Evolutionary conservation across 2,329 filamentous ascomycete species (phyloP), one percentile per base, ranked within the genome.

Genomic region (Aspergillus versicolor): DNA sequence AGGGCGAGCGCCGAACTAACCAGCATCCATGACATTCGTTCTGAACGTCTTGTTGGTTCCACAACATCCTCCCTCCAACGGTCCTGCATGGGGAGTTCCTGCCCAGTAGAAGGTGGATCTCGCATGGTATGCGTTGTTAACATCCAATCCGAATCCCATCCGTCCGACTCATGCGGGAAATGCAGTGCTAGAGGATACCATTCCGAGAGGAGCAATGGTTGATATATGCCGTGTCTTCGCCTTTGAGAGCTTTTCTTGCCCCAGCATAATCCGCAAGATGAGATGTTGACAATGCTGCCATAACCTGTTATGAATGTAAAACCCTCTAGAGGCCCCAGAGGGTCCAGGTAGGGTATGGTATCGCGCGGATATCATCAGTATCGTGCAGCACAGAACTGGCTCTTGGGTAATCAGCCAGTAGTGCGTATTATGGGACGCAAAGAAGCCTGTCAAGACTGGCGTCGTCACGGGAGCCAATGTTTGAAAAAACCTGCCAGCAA

Each of bases 21-120:
- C 30, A 83, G 62, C 77, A 83, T 84, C 81, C 82, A 84, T 1
- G 81, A 83, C 81, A 84, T 84, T 1, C 79, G 75, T 62, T 83
- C 81, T 0, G 79, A 82, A 41, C 79, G 73, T 56, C 77, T 79
- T 1, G 80, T 78, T 1, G 80, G 80, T 40, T 81, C 76, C 17
- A 82, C 77, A 0, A 83, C 80, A 61, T 82, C 81, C 51, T 81
- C 75, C 2, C 77, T 72, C 79, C 81, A 82, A 43, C 75, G 66
- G 55, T 72, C 75, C 2, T 74, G 65, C 15, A 69, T 68, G 2
- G 70, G 64, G 5, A 60, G 60, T 60, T 61, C 69, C 27, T 66
- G 63, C 13, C 68, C 62, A 46, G 70, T 70, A 4, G 65, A 59
- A 11, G 71, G 72, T 30, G 73, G 72, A n/a, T 71, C 70, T 2